Conservation (phyloP, 2,329 filamentous ascomycete species). For the Colletotrichum viniferum region DNA sequence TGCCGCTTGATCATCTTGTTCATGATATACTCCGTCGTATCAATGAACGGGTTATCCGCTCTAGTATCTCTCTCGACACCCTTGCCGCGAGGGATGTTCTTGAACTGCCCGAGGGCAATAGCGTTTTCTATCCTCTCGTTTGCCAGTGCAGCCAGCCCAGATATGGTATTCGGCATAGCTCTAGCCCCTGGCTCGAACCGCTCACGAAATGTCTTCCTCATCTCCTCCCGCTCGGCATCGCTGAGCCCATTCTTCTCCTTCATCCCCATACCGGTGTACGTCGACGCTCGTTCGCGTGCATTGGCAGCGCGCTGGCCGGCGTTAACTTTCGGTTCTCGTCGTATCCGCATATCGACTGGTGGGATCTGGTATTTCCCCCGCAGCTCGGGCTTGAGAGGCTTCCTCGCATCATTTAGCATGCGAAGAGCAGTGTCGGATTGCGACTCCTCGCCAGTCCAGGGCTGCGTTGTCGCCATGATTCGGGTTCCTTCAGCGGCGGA, state of each 20-base stretch:
- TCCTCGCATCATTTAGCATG: conserved; percentile 82
- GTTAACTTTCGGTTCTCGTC: conserved; percentile 39
- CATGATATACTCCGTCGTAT: conserved; percentile 97
- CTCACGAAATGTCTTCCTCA: conserved; percentile 77
- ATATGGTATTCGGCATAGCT: conserved; percentile 75
- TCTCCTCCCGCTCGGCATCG: conserved; percentile 73
- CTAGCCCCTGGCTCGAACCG: conserved; percentile 77
- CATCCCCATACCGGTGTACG: conserved; percentile 54
- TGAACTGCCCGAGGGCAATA: conserved; percentile 88
- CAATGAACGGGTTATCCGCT: conserved; percentile 86
- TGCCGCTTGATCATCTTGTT: conserved; percentile 98
- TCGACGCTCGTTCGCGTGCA: conserved; percentile 62
- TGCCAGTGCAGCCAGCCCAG: conserved; percentile 80
- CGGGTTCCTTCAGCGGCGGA: conserved; percentile 72
- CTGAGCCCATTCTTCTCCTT: conserved; percentile 58
- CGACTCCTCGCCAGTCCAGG: conserved; percentile 82
- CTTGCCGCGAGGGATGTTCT: conserved; percentile 80
- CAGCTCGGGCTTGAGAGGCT: conserved; percentile 63
- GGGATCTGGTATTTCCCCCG: conserved; percentile 51
- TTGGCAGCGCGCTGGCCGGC: conserved; percentile 53
- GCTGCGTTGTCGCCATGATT: conserved; percentile 67
- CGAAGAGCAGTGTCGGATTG: conserved; percentile 78
- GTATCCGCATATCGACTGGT: conserved; percentile 58
- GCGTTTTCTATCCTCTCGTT: conserved; percentile 94
- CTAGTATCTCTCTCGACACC: conserved; percentile 81